A percentile compares a stretch with the other conserved stretches of the same genome.
phyloP scores from a whole-genome alignment of 345 rosid genomes.

The Melastoma malabathricum region DNA sequence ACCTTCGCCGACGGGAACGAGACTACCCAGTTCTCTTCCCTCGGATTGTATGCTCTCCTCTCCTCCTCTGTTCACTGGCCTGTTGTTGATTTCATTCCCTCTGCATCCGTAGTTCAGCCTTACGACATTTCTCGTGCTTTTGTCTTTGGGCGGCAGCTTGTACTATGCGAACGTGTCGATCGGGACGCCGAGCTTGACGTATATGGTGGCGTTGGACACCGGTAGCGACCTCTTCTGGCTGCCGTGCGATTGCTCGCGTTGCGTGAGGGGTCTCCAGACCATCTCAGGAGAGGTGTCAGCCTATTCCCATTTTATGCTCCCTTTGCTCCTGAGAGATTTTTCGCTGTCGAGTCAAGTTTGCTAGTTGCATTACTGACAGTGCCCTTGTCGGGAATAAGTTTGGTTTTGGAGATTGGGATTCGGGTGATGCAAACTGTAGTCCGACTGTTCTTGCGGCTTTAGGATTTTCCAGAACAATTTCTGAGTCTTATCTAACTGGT shows the following conservation, averaged over 20 bases:
- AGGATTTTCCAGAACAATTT: too few species aligned
- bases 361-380: too few species aligned
- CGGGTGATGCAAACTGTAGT: too few species aligned
- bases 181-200: constrained; percentile 62
- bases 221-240: constrained; percentile 96
- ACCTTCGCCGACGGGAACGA: constrained; percentile 63
- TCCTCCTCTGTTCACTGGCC: not conserved
- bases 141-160: constrained; percentile 32
- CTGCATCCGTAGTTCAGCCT: not conserved
- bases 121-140: not conserved
- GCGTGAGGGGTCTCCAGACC: constrained; percentile 27
- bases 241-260: constrained; percentile 70
- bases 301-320: not conserved
- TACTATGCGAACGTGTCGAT: constrained; percentile 73
- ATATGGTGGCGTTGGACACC: constrained; percentile 80
- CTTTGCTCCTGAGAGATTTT: not conserved
- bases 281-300: constrained; percentile 30
- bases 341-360: too few species aligned
- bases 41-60: constrained; percentile 59
- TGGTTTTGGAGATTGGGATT: too few species aligned
- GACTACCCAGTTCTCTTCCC: constrained; percentile 26
- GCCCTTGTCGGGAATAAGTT: too few species aligned
- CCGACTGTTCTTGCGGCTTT: too few species aligned
- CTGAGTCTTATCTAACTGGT: too few species aligned
- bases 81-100: not conserved